These are phyloP conservation scores for Dryas drummondii DNA, from an alignment of 306 rosid species.

Conservation along the genomic window DNA sequence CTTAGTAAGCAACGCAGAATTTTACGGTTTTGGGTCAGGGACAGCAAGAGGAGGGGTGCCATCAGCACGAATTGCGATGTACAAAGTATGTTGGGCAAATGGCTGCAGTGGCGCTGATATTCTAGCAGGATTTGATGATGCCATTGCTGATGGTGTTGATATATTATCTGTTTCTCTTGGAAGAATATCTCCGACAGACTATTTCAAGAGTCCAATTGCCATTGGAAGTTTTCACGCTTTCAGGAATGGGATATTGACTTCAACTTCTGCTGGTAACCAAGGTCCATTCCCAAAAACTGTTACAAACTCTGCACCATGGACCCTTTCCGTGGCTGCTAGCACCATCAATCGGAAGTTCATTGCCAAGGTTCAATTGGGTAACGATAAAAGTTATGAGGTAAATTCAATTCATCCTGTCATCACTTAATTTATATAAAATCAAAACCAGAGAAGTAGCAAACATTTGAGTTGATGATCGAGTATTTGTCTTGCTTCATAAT, in stretches of 20 bases:
- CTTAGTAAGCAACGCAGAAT: not conserved
- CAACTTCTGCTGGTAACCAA: constrained; percentile 10
- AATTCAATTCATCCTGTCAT: not conserved
- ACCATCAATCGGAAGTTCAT: constrained; percentile 15
- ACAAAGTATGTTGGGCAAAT: constrained; percentile 23
- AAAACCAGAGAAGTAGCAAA: too few species aligned
- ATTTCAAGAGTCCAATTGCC: not conserved
- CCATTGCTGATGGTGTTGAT: constrained; percentile 12
- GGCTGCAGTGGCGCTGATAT: not conserved
- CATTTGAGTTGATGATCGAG: not conserved
- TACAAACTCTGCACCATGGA: constrained; percentile 11
- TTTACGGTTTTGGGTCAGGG: constrained; percentile 20
- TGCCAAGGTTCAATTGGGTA: constrained; percentile 14
- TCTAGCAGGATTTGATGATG: not conserved
- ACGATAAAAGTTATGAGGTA: constrained; percentile 13
- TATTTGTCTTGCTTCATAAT: not conserved
- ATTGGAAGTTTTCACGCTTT: constrained; percentile 10
- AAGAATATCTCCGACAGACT: not conserved
- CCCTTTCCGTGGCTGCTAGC: constrained; percentile 19
- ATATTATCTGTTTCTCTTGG: not conserved
- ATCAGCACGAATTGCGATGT: constrained; percentile 20
- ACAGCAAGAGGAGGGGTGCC: constrained; percentile 19
- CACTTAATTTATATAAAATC: too few species aligned
- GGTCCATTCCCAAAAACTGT: not conserved
- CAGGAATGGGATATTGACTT: constrained; percentile 6